Evolutionary conservation across 2,329 filamentous ascomycete genomes (phyloP).

Genomic region (Tolypocladium pustulatum): DNA sequence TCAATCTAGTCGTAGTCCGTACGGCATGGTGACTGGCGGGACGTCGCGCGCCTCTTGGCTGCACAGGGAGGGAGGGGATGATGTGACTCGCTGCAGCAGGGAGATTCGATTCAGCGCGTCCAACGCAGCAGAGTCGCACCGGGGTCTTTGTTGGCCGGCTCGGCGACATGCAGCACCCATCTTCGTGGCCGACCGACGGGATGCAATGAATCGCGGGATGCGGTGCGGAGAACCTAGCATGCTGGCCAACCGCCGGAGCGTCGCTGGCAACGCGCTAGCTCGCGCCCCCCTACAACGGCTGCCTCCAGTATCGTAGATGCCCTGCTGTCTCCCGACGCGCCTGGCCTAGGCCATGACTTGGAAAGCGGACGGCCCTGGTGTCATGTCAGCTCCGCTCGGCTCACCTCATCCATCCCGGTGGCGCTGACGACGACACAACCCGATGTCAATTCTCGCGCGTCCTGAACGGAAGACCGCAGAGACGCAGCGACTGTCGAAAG

Average conservation of each 20-base stretch:
- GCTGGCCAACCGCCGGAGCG: too few relatives aligned
- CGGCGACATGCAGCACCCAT: too few relatives aligned
- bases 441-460: not conserved
- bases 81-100: not conserved
- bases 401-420: not conserved
- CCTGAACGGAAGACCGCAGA: not conserved
- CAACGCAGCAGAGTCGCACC: not conserved
- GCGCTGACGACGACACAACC: not conserved
- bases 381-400: not conserved
- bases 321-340: not conserved
- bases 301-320: not conserved
- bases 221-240: not conserved
- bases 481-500: not conserved
- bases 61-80: too few relatives aligned
- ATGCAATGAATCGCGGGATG: not conserved
- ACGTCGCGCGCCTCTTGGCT: not conserved
- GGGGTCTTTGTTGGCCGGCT: too few relatives aligned
- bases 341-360: too few relatives aligned
- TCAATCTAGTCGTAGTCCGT: not conserved
- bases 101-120: not conserved
- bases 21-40: not conserved
- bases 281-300: not conserved
- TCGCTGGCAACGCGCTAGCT: not conserved
- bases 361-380: not conserved
- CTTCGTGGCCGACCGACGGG: too few relatives aligned